A percentile compares a stretch with the other conserved stretches of the same genome.
phyloP scores from a whole-genome alignment of 768 basidiomycete genomes.

The Suillus luteus region DNA sequence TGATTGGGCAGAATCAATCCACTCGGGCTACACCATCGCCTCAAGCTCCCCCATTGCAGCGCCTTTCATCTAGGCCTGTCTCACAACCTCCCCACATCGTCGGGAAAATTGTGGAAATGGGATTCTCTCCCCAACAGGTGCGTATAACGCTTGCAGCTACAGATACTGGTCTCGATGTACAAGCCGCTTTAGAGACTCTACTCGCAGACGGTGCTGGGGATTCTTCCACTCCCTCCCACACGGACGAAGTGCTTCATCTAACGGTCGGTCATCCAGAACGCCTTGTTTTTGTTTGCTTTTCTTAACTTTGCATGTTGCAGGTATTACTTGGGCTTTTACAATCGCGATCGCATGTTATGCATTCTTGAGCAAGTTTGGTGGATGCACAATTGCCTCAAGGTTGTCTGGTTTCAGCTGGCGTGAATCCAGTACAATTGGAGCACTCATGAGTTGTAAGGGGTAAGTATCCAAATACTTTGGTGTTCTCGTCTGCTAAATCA shows the following conservation, averaged over 20 bases:
- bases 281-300: background rate
- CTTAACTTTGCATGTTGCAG: conserved; percentile 30
- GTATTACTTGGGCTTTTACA: conserved; percentile 86
- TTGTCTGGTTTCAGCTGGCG: conserved; percentile 74
- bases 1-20: conserved; percentile 10
- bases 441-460: conserved; percentile 97
- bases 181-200: conserved; percentile 76
- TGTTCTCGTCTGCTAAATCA: conserved; percentile 8
- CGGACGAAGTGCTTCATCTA: conserved; percentile 92
- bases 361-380: conserved; percentile 88
- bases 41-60: conserved; percentile 11
- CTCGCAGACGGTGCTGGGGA: conserved; percentile 37
- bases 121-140: conserved; percentile 80
- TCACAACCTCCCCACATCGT: conserved; percentile 89
- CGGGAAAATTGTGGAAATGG: conserved; percentile 95
- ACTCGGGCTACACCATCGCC: conserved; percentile 19
- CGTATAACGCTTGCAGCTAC: conserved; percentile 73
- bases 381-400: conserved; percentile 72
- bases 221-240: conserved; percentile 51
- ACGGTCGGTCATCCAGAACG: conserved; percentile 45
- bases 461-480: conserved; percentile 28
- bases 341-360: conserved; percentile 77
- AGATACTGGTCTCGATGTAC: conserved; percentile 66
- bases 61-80: conserved; percentile 14
- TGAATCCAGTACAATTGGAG: conserved; percentile 83